phyloP scores from a whole-genome alignment of 768 basidiomycete genomes.

The Fibroporia radiculosa region DNA sequence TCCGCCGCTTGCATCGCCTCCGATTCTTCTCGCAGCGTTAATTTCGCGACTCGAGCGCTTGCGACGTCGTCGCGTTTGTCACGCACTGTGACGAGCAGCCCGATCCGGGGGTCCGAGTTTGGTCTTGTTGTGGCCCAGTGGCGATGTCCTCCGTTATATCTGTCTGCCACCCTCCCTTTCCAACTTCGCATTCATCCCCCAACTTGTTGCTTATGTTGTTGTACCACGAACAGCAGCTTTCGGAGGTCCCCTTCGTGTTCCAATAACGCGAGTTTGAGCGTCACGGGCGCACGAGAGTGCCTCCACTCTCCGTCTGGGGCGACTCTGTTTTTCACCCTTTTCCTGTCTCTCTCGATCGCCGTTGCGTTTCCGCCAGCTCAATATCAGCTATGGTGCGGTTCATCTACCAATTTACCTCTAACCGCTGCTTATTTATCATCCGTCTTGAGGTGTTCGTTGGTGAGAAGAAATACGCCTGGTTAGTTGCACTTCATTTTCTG shows the following conservation, averaged over 20 bases:
- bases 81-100: background rate
- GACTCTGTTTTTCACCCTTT: background rate
- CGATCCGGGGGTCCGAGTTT: background rate
- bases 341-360: background rate
- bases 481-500: too few relatives aligned
- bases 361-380: background rate
- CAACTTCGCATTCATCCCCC: constrained; percentile 3
- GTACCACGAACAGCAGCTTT: constrained; percentile 5
- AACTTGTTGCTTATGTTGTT: constrained; percentile 8
- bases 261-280: constrained; percentile 45
- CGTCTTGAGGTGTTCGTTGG: constrained; percentile 54
- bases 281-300: constrained; percentile 45
- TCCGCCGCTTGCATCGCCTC: background rate
- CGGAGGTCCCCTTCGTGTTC: constrained; percentile 18
- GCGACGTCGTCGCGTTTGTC: background rate
- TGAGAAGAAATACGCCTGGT: constrained; percentile 80
- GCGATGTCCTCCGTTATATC: background rate
- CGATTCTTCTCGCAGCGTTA: too few relatives aligned
- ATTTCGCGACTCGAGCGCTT: constrained; percentile 4
- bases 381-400: background rate
- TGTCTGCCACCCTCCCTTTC: background rate
- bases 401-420: background rate
- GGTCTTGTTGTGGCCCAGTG: background rate
- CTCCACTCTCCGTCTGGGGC: background rate
- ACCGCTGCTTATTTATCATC: background rate